Base-by-base conservation (phyloP, 495 filamentous ascomycete species). In the Lepraria neglecta region DNA sequence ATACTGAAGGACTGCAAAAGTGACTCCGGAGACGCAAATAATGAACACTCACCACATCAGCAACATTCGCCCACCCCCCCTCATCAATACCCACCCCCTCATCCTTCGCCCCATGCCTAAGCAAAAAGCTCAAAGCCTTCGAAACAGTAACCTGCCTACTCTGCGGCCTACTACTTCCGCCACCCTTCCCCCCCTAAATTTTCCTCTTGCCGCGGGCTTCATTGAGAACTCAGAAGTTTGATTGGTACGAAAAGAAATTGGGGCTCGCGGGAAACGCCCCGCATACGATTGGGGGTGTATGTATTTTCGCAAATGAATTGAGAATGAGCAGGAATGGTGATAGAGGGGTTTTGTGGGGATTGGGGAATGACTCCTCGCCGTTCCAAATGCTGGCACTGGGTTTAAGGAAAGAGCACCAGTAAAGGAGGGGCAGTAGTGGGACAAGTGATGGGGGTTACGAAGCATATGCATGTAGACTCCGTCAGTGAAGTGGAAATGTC, bases 31-130 rank as follows among this genome's bases (percentile, higher is more conserved):
- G 24, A 64, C 2, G n/a, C 24, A 51, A 58, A 61, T 59, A 17
- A 43, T 45, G 53, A 56, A 48, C 28, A 82, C 89, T 75, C 74
- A 96, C 91, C 67, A 96, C 83, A 64, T 87, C 84, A 58, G 81
- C 81, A 19, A 96, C 79, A 65, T 83, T 85, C 15, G 87, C 89
- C 69, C 87, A 98, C 6, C 95, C 94, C 64, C 90, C 86, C 5
- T 71, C 74, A 66, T 91, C 87, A 27, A 97, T 77, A 66, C 76
- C 79, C 52, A 98, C 71, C 0, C 90, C 88, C 67, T 90, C 90
- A 58, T 82, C 84, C 64, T 82, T 78, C 6, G 95, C 94, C 51
- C 86, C 89, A 72, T 98, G 94, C 27, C 94, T 80, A 19, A 98
- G 79, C 0, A 96, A 75, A 65, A 79, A 83, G 60, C 84, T 89